These are phyloP conservation scores for Pluteus cervinus DNA, from an alignment of 768 basidiomycete genomes.

Conservation along the genomic window DNA sequence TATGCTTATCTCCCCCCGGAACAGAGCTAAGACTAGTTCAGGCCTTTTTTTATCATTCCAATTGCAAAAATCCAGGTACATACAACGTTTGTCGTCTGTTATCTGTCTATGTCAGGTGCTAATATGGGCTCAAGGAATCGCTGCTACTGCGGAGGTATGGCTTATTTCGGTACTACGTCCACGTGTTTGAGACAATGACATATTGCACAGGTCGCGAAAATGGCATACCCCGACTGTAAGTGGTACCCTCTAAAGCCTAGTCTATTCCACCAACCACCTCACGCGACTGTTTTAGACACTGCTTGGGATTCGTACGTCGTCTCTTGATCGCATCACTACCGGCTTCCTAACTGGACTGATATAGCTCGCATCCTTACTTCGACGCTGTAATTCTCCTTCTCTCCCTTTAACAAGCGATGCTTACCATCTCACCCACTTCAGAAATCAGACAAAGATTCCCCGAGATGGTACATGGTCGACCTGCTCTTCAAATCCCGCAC, in stretches of 20 bases:
- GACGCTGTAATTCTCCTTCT: constrained; percentile 46
- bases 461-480: constrained; percentile 94
- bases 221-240: constrained; percentile 89
- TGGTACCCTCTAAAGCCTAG: constrained; percentile 1
- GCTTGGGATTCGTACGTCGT: constrained; percentile 78
- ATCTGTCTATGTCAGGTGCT: neutral
- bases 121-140: constrained; percentile 69
- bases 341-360: constrained; percentile 5
- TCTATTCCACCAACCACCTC: neutral
- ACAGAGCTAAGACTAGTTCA: constrained; percentile 17
- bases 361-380: constrained; percentile 70
- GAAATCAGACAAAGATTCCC: constrained; percentile 74
- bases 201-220: constrained; percentile 57
- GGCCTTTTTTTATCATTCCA: constrained; percentile 87
- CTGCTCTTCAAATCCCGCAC: constrained; percentile 61
- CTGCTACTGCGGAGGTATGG: constrained; percentile 73
- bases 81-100: constrained; percentile 1
- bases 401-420: neutral
- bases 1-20: neutral
- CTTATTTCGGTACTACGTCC: constrained; percentile 1
- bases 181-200: constrained; percentile 7
- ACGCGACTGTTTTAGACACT: constrained; percentile 48
- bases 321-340: neutral
- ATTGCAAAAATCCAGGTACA: constrained; percentile 74
- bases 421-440: constrained; percentile 19